Evolutionary conservation across 2,329 filamentous ascomycete species (phyloP).

Genomic region (Microsporum canis): DNA sequence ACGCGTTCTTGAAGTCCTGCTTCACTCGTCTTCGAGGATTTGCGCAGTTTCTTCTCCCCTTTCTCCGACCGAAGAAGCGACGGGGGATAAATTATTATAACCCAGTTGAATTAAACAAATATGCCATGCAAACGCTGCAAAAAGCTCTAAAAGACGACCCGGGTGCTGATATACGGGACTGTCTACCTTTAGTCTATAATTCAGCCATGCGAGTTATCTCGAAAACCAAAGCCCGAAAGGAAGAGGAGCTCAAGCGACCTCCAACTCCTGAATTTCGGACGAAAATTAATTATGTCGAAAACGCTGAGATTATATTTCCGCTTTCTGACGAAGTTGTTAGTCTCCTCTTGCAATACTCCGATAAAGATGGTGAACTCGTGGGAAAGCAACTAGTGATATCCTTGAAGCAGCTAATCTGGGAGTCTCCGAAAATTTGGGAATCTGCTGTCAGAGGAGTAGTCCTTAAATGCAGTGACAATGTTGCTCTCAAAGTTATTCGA

Average conservation of each 20-base stretch:
- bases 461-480: conserved; percentile 17
- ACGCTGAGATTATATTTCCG: conserved; percentile 17
- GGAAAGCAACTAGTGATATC: conserved; percentile 12
- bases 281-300: conserved; percentile 16
- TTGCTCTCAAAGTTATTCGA: conserved; percentile 17
- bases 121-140: too few relatives aligned
- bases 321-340: conserved; percentile 16
- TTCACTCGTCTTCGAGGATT: too few relatives aligned
- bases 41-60: too few relatives aligned
- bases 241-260: background rate
- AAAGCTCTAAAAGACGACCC: too few relatives aligned
- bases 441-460: conserved; percentile 17
- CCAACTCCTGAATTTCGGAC: conserved; percentile 15
- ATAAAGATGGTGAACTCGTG: background rate
- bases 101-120: too few relatives aligned
- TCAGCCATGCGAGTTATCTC: too few relatives aligned
- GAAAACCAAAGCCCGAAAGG: background rate
- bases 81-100: too few relatives aligned
- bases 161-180: too few relatives aligned
- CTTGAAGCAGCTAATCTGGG: conserved; percentile 18
- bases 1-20: too few relatives aligned
- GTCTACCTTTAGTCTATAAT: too few relatives aligned
- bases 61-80: too few relatives aligned
- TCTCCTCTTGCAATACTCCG: conserved; percentile 11
- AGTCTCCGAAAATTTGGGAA: conserved; percentile 20